A percentile compares a stretch with the other conserved stretches of the same genome.
Evolutionary conservation across 495 filamentous ascomycete species (phyloP).

Genomic region (Cryomyces minteri): DNA sequence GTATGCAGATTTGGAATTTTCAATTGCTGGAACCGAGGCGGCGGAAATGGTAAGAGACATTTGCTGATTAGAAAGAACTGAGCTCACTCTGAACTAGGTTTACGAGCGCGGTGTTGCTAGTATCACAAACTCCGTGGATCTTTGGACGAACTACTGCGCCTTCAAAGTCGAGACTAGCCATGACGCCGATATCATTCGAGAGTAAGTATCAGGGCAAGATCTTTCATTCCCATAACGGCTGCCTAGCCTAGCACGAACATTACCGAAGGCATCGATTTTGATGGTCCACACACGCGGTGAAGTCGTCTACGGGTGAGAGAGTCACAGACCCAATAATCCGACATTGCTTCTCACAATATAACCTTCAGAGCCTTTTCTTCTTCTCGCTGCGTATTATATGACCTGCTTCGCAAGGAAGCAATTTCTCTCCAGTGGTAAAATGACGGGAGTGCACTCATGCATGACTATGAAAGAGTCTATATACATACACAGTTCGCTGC

Average conservation of each 20-base stretch:
- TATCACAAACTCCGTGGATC: slow-evolving; percentile 80
- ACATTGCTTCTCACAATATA: slow-evolving; percentile 38
- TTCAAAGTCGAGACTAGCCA: slow-evolving; percentile 98
- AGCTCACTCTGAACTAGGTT: slow-evolving; percentile 27
- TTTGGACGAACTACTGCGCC: slow-evolving; percentile 91
- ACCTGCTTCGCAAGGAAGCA: slow-evolving; percentile 1
- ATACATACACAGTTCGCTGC: slow-evolving; percentile 31
- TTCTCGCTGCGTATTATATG: slow-evolving; percentile 15
- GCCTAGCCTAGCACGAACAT: slow-evolving; percentile 2
- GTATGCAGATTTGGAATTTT: slow-evolving; percentile 95
- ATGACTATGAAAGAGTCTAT: not conserved
- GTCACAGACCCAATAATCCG: slow-evolving; percentile 21
- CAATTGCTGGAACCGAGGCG: slow-evolving; percentile 88
- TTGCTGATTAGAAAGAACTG: slow-evolving; percentile 13
- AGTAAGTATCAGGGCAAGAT: slow-evolving; percentile 69
- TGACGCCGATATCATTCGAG: slow-evolving; percentile 87
- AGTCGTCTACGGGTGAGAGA: slow-evolving; percentile 36
- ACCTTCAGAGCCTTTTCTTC: slow-evolving; percentile 27
- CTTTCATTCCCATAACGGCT: slow-evolving; percentile 43
- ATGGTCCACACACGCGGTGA: slow-evolving; percentile 1
- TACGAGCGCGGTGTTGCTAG: slow-evolving; percentile 92
- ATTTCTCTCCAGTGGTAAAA: not conserved
- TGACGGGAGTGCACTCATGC: not conserved
- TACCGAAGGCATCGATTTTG: not conserved
- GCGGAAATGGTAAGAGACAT: slow-evolving; percentile 70